Percentiles rank a stretch among this genome's conserved stretches.
Evolutionary conservation across 108 stramenopile species (phyloP).

Genomic region (Stephanodiscus triporus): DNA sequence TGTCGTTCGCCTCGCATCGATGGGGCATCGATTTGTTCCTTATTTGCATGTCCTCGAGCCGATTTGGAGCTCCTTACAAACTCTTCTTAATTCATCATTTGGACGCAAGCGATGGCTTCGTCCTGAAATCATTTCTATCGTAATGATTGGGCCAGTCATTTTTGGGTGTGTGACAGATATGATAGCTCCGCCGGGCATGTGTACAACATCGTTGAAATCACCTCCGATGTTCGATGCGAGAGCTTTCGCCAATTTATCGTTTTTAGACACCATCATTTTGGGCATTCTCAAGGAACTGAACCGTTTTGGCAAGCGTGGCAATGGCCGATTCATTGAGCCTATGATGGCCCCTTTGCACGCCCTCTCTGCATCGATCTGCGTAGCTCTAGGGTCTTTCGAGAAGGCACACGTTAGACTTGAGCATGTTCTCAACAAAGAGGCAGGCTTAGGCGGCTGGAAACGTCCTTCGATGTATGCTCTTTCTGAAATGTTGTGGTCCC

Average conservation of each 20-base stretch:
- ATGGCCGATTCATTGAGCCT: constrained; percentile 15
- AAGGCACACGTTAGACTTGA: constrained; percentile 45
- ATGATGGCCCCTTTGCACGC: constrained; percentile 33
- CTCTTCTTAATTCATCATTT: constrained; percentile 14
- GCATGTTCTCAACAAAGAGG: constrained; percentile 30
- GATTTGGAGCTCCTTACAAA: constrained; percentile 35
- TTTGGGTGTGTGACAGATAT: constrained; percentile 30
- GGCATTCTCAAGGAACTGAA: constrained; percentile 42
- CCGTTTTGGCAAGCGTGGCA: neutral
- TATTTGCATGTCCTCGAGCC: constrained; percentile 41
- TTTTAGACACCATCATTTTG: constrained; percentile 29
- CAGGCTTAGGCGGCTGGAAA: neutral
- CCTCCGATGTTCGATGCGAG: constrained; percentile 22
- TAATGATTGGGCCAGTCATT: constrained; percentile 40
- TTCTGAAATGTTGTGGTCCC: too few species aligned
- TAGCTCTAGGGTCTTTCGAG: constrained; percentile 34
- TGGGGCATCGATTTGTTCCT: constrained; percentile 21
- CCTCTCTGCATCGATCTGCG: constrained; percentile 25
- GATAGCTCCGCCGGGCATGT: constrained; percentile 5
- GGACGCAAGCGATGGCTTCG: constrained; percentile 13
- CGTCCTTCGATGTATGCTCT: too few species aligned
- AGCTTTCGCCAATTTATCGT: constrained; percentile 23
- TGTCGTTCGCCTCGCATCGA: constrained; percentile 13
- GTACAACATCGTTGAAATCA: neutral
- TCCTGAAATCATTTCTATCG: constrained; percentile 24